Evolutionary conservation across 108 stramenopile genomes (phyloP).

Genomic region (Schizochytrium sp.): DNA sequence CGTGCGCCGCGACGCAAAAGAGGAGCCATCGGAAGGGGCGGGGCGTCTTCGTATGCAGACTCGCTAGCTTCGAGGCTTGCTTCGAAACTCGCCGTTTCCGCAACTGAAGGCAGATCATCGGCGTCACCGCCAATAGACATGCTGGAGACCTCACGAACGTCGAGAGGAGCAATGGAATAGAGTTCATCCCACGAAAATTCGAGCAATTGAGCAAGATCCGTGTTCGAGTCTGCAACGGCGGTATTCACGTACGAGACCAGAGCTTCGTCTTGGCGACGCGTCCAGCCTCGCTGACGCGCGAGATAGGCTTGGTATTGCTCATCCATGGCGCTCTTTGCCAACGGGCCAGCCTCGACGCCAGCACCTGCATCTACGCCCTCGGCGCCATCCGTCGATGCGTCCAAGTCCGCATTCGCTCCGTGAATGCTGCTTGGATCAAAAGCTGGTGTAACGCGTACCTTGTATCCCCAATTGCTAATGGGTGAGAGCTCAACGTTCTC

Average conservation of each 20-base stretch:
- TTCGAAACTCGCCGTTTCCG: not conserved
- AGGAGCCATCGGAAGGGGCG: not conserved
- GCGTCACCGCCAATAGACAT: not conserved
- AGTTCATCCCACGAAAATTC: not conserved
- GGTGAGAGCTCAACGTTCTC: not conserved
- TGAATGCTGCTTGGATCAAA: not conserved
- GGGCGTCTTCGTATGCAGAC: not conserved
- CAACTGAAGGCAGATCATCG: not conserved
- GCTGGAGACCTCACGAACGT: not conserved
- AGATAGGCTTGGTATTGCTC: not conserved
- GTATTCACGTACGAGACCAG: not conserved
- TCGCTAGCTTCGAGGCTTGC: not conserved
- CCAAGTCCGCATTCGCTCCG: not conserved
- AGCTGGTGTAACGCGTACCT: not conserved
- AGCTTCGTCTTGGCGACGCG: not conserved
- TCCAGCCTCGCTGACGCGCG: not conserved
- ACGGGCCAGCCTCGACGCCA: not conserved
- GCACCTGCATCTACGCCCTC: not conserved
- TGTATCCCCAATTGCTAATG: not conserved
- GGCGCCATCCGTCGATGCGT: not conserved
- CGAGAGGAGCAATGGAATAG: not conserved
- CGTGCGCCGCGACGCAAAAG: not conserved
- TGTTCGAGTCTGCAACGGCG: not conserved
- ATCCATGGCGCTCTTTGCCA: not conserved
- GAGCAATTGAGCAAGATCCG: not conserved